A percentile compares a stretch with the other conserved stretches of the same genome.
phyloP scores from a whole-genome alignment of 345 rosid species.

The Pseudoturritis turrita region DNA sequence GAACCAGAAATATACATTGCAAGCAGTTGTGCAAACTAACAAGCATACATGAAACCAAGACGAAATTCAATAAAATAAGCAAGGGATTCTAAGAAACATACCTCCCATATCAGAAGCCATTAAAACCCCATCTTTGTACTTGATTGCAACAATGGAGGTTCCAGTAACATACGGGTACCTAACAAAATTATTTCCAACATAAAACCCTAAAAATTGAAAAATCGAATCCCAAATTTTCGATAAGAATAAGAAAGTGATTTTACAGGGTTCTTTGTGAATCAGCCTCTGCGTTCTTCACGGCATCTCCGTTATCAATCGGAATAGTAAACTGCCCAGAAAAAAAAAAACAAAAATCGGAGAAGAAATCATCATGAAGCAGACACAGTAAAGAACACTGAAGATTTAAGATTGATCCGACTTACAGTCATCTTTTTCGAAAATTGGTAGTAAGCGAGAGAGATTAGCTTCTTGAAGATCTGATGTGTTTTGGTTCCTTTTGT shows the following conservation, averaged over 20 bases:
- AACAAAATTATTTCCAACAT: neutral
- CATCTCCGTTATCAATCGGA: conserved; percentile 32
- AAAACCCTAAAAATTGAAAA: conserved; percentile 7
- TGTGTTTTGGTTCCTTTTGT: neutral
- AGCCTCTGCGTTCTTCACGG: conserved; percentile 33
- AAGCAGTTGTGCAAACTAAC: neutral
- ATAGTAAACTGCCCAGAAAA: conserved; percentile 18
- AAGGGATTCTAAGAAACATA: conserved; percentile 10
- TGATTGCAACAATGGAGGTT: conserved; percentile 85
- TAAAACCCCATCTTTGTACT: conserved; percentile 90
- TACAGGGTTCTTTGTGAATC: conserved; percentile 54
- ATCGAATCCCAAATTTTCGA: neutral
- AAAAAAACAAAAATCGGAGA: neutral
- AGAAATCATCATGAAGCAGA: neutral
- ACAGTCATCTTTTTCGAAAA: conserved; percentile 29
- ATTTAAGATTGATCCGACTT: conserved; percentile 5
- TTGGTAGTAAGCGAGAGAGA: conserved; percentile 3
- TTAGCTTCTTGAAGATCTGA: conserved; percentile 23
- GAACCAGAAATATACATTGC: neutral
- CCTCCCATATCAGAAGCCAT: conserved; percentile 99
- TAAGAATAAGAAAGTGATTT: neutral
- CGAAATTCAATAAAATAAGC: neutral
- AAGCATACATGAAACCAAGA: neutral
- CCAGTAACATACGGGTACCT: conserved; percentile 97
- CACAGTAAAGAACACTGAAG: neutral